A percentile compares a stretch with the other conserved stretches of the same genome.
Conservation (phyloP, 2,329 filamentous ascomycete species). For the Penicillium olsonii region DNA sequence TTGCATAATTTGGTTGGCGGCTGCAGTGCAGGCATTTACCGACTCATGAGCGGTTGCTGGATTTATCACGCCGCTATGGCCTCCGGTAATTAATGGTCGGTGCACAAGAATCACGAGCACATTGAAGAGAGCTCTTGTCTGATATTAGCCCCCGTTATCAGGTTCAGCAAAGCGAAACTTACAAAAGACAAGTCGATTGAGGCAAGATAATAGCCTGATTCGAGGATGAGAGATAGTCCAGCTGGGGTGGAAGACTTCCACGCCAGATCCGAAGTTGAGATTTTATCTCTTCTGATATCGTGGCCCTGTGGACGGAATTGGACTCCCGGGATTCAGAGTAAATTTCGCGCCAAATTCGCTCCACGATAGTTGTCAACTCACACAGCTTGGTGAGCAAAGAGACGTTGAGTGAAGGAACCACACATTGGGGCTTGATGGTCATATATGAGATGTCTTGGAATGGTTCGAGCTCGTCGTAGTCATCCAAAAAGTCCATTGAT, state of each 20-base stretch:
- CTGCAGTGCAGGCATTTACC: constrained; percentile 34
- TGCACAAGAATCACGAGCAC: constrained; percentile 47
- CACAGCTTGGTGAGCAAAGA: constrained; percentile 32
- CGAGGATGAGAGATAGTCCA: constrained; percentile 25
- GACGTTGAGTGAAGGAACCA: constrained; percentile 23
- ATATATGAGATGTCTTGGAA: constrained; percentile 48
- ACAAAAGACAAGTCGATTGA: constrained; percentile 25
- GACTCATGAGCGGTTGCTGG: constrained; percentile 26
- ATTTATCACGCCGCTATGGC: constrained; percentile 14
- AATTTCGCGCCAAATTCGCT: constrained; percentile 34
- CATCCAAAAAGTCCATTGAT: constrained; percentile 41
- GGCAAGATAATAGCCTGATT: constrained; percentile 23
- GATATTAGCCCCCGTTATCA: constrained; percentile 7
- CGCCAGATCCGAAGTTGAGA: constrained; percentile 26
- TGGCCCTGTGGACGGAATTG: constrained; percentile 12
- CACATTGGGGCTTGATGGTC: constrained; percentile 1
- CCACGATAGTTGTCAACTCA: constrained; percentile 36
- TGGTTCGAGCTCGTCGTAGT: constrained; percentile 48
- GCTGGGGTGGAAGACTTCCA: constrained; percentile 22
- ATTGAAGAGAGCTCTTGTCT: constrained; percentile 35
- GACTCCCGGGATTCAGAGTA: constrained; percentile 29
- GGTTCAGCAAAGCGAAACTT: neutral
- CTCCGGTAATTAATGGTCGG: constrained; percentile 41
- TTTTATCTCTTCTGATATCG: constrained; percentile 23
- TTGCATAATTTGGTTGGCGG: constrained; percentile 41